phyloP scores from a whole-genome alignment of 345 rosid species.

The Eucalyptus sp. region DNA sequence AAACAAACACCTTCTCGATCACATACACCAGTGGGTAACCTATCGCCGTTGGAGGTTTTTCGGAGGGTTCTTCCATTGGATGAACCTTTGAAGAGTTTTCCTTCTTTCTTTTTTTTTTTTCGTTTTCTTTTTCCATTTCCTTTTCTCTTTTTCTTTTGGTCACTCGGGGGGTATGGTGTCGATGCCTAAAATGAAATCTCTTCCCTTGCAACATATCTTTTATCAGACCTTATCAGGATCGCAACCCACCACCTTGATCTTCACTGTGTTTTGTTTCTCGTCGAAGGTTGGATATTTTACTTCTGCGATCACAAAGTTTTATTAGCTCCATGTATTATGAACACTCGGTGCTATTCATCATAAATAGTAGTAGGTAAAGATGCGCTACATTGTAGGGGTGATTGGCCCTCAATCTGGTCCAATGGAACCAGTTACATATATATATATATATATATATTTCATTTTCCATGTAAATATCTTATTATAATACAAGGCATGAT shows the following conservation, averaged over 20 bases:
- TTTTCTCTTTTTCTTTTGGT: too few species aligned
- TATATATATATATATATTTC: too few species aligned
- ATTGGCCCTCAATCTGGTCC: too few species aligned
- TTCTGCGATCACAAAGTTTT: neutral
- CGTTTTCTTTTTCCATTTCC: accelerated
- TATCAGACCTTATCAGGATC: neutral
- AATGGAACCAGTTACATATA: too few species aligned
- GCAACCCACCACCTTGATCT: neutral
- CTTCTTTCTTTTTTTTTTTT: accelerated
- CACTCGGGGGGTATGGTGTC: accelerated
- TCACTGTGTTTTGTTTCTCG: neutral
- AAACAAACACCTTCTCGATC: neutral
- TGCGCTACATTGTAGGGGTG: too few species aligned
- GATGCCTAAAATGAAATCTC: neutral
- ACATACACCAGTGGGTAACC: neutral
- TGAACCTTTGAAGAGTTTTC: too few species aligned
- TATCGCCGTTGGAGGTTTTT: neutral
- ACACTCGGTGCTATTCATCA: neutral
- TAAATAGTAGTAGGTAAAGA: neutral
- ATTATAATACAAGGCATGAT: too few species aligned
- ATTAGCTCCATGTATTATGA: neutral
- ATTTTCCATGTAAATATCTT: too few species aligned
- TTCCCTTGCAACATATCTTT: neutral
- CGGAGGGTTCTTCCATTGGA: neutral
- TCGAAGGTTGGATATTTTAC: neutral